These are phyloP conservation scores for Bryum argenteum DNA, from an alignment of 225 moss, liverwort and hornwort genomes.

Conservation along the genomic window DNA sequence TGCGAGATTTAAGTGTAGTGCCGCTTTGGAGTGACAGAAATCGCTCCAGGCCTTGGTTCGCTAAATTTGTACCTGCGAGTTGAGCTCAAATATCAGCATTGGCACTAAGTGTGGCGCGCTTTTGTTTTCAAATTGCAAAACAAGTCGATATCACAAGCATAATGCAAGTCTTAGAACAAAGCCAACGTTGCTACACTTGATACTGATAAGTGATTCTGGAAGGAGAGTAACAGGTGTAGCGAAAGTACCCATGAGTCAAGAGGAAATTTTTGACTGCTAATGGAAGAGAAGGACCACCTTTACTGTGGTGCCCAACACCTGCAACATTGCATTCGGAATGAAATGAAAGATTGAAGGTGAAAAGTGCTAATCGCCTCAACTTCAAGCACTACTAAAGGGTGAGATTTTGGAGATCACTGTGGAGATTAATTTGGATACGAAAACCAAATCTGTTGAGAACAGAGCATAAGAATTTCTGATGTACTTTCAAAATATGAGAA, in stretches of 20 bases:
- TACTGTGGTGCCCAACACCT: slow-evolving; percentile 72
- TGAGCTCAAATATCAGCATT: slow-evolving; percentile 10
- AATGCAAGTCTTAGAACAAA: neutral
- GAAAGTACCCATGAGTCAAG: slow-evolving; percentile 47
- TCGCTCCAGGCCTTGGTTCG: slow-evolving; percentile 48
- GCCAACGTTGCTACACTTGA: neutral
- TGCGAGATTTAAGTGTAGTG: slow-evolving; percentile 42
- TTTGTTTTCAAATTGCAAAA: neutral
- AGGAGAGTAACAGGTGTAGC: neutral
- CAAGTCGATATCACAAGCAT: slow-evolving; percentile 7
- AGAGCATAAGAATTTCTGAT: neutral
- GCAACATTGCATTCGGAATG: slow-evolving; percentile 9
- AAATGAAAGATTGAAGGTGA: neutral
- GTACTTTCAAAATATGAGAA: neutral
- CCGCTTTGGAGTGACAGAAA: slow-evolving; percentile 55
- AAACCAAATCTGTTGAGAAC: neutral
- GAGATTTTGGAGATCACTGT: neutral
- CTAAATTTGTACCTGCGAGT: slow-evolving; percentile 55
- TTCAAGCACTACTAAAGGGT: neutral
- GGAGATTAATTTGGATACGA: neutral
- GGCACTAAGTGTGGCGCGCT: neutral
- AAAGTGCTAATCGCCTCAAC: neutral
- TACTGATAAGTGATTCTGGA: neutral
- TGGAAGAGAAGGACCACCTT: slow-evolving; percentile 66
- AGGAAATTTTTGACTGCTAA: slow-evolving; percentile 64